Conservation (phyloP, 768 basidiomycete genomes). For the Inosperma sp. region DNA sequence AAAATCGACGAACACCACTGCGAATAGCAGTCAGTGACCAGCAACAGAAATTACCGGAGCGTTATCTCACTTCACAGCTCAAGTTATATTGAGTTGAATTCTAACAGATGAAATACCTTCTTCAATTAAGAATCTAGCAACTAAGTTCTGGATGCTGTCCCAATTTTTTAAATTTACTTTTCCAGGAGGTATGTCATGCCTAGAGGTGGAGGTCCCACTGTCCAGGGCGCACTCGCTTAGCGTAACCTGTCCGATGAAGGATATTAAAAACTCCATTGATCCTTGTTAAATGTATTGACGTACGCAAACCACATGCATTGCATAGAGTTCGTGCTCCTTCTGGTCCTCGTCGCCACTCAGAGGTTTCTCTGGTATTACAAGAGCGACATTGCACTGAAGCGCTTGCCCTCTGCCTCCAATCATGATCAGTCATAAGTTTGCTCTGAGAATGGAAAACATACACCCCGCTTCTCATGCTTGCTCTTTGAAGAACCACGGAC, state of each 20-base stretch:
- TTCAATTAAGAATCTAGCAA: too few species aligned
- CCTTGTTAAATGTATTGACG: conserved; percentile 30
- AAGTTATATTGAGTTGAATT: too few species aligned
- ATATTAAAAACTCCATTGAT: conserved; percentile 1
- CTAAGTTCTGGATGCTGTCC: too few species aligned
- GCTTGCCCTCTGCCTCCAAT: conserved; percentile 68
- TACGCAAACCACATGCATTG: conserved; percentile 83
- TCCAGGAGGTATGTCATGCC: too few species aligned
- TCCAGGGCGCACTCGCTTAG: conserved; percentile 76
- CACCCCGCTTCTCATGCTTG: conserved; percentile 83
- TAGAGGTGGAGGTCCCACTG: too few species aligned
- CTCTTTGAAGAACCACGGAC: conserved; percentile 53
- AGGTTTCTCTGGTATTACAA: conserved; percentile 81
- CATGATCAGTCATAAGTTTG: conserved; percentile 24
- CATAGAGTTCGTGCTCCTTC: conserved; percentile 81
- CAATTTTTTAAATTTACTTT: too few species aligned
- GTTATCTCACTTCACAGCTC: too few species aligned
- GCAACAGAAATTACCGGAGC: too few species aligned
- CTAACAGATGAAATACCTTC: too few species aligned
- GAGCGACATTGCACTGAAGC: conserved; percentile 89
- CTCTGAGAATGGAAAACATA: conserved; percentile 39
- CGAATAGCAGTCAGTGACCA: too few species aligned
- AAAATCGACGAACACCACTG: too few species aligned
- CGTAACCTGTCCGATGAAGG: conserved; percentile 53
- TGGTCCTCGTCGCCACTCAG: conserved; percentile 84